These are phyloP conservation scores for Lactarius quietus DNA, from an alignment of 768 basidiomycete species.

Conservation along the genomic window DNA sequence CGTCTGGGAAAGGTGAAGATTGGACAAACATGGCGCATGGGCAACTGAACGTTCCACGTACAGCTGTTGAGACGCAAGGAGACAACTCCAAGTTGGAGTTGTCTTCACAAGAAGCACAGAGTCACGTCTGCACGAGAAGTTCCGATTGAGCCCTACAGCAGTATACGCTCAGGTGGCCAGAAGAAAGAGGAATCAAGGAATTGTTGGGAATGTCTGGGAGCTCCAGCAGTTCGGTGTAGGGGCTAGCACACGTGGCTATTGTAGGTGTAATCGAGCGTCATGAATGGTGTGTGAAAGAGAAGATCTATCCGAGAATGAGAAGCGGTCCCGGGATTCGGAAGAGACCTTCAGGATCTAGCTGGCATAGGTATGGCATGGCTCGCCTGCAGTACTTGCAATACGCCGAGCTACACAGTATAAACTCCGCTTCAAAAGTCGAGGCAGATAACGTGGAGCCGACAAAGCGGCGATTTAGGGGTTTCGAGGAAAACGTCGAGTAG, in stretches of 20 bases:
- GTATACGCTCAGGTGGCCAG: not conserved
- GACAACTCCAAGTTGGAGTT: not conserved
- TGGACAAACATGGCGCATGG: not conserved
- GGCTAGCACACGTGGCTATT: not conserved
- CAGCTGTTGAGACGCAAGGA: conserved; percentile 10
- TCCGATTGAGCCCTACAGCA: not conserved
- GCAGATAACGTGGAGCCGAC: not conserved
- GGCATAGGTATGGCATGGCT: not conserved
- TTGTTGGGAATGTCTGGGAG: not conserved
- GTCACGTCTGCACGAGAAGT: not conserved
- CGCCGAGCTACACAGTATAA: not conserved
- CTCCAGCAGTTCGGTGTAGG: not conserved
- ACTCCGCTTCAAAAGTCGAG: conserved; percentile 5
- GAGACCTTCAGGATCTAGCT: not conserved
- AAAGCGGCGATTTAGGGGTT: not conserved
- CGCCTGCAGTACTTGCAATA: not conserved
- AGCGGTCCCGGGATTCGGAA: not conserved
- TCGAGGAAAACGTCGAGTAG: not conserved
- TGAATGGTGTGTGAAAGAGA: conserved; percentile 8
- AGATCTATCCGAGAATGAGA: not conserved
- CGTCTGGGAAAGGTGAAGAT: conserved; percentile 8
- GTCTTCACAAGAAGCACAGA: not conserved
- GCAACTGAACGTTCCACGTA: not conserved
- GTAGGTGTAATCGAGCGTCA: conserved; percentile 2
- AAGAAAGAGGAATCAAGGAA: not conserved